Conservation (phyloP, 805 yeast genomes). For the Komagataella populi region DNA sequence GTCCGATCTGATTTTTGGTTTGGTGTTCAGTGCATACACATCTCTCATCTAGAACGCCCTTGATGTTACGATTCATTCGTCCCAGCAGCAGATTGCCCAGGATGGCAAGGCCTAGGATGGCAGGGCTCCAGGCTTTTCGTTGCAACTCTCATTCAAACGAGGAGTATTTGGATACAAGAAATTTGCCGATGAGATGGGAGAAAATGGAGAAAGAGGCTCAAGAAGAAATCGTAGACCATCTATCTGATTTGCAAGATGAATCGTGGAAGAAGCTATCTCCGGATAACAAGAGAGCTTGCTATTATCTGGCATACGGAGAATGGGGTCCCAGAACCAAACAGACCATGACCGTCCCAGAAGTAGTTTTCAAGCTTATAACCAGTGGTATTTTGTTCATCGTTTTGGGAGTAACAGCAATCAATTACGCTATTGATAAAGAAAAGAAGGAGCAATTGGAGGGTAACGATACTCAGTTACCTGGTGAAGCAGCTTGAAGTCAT, state of each 20-base stretch:
- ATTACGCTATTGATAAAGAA: conserved; percentile 17
- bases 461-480: neutral
- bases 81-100: neutral
- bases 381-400: conserved; percentile 18
- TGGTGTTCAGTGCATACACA: neutral
- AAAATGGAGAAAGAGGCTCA: conserved; percentile 18
- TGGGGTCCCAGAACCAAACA: conserved; percentile 44
- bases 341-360: conserved; percentile 15
- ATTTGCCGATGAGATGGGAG: conserved; percentile 18
- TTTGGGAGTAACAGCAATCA: conserved; percentile 18
- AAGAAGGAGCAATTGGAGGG: neutral
- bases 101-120: neutral
- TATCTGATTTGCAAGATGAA: conserved; percentile 21
- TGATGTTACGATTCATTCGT: neutral
- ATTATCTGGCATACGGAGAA: conserved; percentile 43
- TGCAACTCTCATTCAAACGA: neutral
- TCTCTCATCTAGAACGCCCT: no score
- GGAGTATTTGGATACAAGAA: conserved; percentile 15
- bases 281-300: conserved; percentile 46
- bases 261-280: conserved; percentile 24
- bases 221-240: conserved; percentile 20
- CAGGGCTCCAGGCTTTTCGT: neutral
- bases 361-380: conserved; percentile 18
- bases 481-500: neutral
- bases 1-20: neutral